Base-by-base conservation (phyloP, 805 yeast species). In the Starmerella khaoyaiensis region DNA sequence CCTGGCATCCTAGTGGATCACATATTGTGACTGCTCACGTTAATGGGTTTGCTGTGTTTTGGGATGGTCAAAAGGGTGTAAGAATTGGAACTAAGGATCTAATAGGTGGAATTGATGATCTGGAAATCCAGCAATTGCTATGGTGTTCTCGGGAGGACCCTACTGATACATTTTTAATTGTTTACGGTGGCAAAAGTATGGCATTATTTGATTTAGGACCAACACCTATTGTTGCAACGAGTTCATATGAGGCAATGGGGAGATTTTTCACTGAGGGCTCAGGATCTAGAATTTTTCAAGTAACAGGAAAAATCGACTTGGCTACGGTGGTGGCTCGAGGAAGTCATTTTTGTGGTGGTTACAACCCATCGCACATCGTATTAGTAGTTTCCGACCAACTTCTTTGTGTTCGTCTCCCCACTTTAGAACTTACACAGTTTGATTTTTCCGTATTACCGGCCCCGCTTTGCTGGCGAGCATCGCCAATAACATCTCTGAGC, bases 1-100 rank as follows among this genome's bases (percentile, higher is more conserved):
- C 72, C 23, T 90, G 81, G 72, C 96, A 87, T 57, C 98, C 99
- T 2, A 83, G 83, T 53, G 95, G 97, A 0, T 67, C 84, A 31
- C 93, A 86, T 53, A 60, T 82, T 3, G 67, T 80, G 16, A 76
- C 94, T 0, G 68, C 74, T 2, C 93, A 87, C 56, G 74, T 64
- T 17, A 94, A 86, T 52, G 87, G 87, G 37, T 71, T 93, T 0
- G 51, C 90, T 25, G 94, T 74, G 1, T 90, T 90, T 53, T 90
- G 97, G 96, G 98, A 90, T 57, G 79, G 82, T 1, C 67, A 74
- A 22, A 75, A 75, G 25, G 95, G 93, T 0, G 71, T 72, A 12
- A 59, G 74, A 30, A 62, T 90, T 11, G 75, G 75, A 37, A 90
- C 95, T 1, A 68, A 96, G 47, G 69, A 80, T 33, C 21, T 46